phyloP scores from a whole-genome alignment of 179 eudicot genomes.

The Monotropa hypopitys region DNA sequence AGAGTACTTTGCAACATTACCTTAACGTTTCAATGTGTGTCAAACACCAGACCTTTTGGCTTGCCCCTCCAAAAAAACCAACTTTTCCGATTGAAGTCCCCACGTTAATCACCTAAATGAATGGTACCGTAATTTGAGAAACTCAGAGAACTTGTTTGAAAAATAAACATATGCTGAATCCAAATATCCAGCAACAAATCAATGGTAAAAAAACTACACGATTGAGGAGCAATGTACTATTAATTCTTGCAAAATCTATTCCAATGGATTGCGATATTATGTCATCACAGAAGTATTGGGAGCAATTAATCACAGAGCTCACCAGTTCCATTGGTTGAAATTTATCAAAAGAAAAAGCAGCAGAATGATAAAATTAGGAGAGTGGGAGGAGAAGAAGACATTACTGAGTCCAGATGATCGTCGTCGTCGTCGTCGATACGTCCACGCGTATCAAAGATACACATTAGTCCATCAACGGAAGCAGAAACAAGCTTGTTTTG shows the following conservation, averaged over 20 bases:
- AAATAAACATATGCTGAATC: neutral
- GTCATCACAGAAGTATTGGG: neutral
- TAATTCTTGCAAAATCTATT: neutral
- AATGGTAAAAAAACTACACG: neutral
- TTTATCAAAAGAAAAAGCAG: neutral
- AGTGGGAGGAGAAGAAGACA: neutral
- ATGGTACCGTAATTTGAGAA: neutral
- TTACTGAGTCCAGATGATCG: conserved; percentile 77
- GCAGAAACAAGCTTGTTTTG: conserved; percentile 80
- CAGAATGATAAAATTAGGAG: neutral
- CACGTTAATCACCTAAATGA: conserved; percentile 63
- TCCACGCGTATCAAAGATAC: conserved; percentile 74
- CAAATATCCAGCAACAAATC: neutral
- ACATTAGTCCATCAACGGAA: conserved; percentile 92
- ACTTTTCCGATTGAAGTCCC: conserved; percentile 91
- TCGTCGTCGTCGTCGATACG: conserved; percentile 82
- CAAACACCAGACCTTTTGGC: conserved; percentile 78
- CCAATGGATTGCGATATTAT: neutral
- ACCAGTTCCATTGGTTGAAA: neutral
- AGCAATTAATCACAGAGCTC: neutral
- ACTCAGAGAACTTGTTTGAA: neutral
- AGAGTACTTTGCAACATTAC: conserved; percentile 21
- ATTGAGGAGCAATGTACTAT: neutral
- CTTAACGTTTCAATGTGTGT: conserved; percentile 92
- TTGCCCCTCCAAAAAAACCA: conserved; percentile 64